A percentile compares a stretch with the other conserved stretches of the same genome.
phyloP scores from a whole-genome alignment of 495 filamentous ascomycete genomes.

The Parmelia sp. region DNA sequence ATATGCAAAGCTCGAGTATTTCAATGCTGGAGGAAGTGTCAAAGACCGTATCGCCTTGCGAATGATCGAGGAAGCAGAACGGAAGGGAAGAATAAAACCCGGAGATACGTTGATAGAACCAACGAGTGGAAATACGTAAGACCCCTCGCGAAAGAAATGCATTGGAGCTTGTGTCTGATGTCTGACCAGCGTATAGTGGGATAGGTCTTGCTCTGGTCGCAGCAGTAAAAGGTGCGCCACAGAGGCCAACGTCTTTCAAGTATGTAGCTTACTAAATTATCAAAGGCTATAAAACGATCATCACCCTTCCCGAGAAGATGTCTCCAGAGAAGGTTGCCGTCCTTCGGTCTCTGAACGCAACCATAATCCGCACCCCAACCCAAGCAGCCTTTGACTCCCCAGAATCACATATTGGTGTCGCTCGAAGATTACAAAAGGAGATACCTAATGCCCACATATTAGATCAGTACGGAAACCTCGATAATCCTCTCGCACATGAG shows the following conservation, averaged over 20 bases:
- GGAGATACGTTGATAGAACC: conserved; percentile 97
- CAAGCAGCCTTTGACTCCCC: conserved; percentile 90
- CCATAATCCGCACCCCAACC: conserved; percentile 95
- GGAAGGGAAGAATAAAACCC: conserved; percentile 85
- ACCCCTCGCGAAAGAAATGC: conserved; percentile 25
- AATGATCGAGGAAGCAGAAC: conserved; percentile 97
- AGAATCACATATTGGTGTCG: conserved; percentile 95
- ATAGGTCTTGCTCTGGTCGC: conserved; percentile 92
- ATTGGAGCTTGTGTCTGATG: conserved; percentile 34
- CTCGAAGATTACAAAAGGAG: conserved; percentile 82
- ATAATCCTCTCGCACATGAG: conserved; percentile 94
- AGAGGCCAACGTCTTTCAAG: background rate
- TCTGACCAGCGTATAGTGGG: conserved; percentile 38
- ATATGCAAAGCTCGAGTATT: conserved; percentile 92
- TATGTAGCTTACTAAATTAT: conserved; percentile 20
- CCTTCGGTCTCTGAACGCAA: conserved; percentile 84
- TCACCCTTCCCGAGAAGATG: conserved; percentile 99
- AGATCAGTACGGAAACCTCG: conserved; percentile 87
- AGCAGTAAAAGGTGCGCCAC: conserved; percentile 69
- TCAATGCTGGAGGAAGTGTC: conserved; percentile 96
- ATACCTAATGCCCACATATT: conserved; percentile 94
- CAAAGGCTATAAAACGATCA: conserved; percentile 84
- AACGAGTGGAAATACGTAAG: conserved; percentile 88
- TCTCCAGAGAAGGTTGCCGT: conserved; percentile 96
- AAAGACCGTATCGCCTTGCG: conserved; percentile 95